Evolutionary conservation across 805 yeast genomes (phyloP).

Genomic region (Saccharomycopsis sp.): DNA sequence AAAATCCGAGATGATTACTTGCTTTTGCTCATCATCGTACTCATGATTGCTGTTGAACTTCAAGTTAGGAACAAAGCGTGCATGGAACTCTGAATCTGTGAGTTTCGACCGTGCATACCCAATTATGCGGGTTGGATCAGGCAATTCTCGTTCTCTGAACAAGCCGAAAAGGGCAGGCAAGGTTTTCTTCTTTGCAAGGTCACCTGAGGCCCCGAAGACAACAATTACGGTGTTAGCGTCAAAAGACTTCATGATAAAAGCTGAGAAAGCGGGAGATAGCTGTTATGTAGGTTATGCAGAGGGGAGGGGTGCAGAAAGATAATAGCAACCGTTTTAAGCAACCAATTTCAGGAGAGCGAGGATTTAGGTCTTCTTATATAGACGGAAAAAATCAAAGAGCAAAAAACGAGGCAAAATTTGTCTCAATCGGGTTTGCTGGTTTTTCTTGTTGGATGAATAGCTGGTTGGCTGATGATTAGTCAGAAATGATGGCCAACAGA

Average conservation of each 20-base stretch:
- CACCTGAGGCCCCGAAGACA: slow-evolving; percentile 94
- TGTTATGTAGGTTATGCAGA: neutral
- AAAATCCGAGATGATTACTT: slow-evolving; percentile 51
- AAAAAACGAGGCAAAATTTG: neutral
- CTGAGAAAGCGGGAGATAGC: too few relatives aligned
- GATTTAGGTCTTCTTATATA: neutral
- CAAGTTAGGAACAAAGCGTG: slow-evolving; percentile 59
- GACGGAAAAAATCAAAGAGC: neutral
- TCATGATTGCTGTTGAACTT: slow-evolving; percentile 45
- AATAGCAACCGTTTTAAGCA: too few relatives aligned
- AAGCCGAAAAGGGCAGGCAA: slow-evolving; percentile 82
- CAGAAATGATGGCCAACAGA: neutral
- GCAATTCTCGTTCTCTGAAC: slow-evolving; percentile 69
- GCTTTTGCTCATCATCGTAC: slow-evolving; percentile 30
- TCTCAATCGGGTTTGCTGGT: neutral
- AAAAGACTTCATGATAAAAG: neutral
- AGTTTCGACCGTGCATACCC: slow-evolving; percentile 91
- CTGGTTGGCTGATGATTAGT: neutral
- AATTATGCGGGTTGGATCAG: slow-evolving; percentile 61
- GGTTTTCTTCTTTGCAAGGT: slow-evolving; percentile 90
- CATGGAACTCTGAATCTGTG: slow-evolving; percentile 56
- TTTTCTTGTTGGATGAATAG: neutral
- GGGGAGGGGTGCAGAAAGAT: too few relatives aligned
- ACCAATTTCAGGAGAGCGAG: neutral
- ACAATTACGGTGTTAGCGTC: slow-evolving; percentile 36